These are phyloP conservation scores for Penicillium silybi DNA, from an alignment of 495 filamentous ascomycete species.

Conservation along the genomic window DNA sequence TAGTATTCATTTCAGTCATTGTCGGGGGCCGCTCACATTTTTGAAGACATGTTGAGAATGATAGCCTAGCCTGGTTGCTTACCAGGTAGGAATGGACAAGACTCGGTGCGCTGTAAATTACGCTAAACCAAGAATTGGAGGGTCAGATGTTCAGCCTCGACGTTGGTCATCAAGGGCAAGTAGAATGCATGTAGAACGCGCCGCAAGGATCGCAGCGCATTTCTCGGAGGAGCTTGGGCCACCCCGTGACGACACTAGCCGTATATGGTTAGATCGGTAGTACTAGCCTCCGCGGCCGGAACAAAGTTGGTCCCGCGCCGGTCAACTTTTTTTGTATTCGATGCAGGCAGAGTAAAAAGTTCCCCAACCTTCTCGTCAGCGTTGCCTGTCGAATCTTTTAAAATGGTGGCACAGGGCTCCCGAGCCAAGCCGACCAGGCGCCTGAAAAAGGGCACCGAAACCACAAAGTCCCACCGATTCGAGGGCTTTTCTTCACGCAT, in stretches of 20 bases:
- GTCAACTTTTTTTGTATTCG: constrained; percentile 46
- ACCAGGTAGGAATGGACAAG: neutral
- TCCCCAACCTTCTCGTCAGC: constrained; percentile 23
- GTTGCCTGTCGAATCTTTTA: constrained; percentile 26
- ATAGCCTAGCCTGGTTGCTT: neutral
- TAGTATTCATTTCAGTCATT: neutral
- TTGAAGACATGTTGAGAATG: constrained; percentile 45
- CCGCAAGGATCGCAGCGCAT: constrained; percentile 7
- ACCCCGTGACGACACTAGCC: constrained; percentile 30
- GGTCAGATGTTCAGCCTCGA: neutral
- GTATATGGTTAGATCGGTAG: neutral
- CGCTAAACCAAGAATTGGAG: neutral
- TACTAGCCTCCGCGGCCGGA: constrained; percentile 33
- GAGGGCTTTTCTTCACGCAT: constrained; percentile 92
- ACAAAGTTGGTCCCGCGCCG: constrained; percentile 33
- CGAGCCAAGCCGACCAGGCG: constrained; percentile 62
- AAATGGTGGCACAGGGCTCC: constrained; percentile 59
- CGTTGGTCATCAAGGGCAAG: neutral
- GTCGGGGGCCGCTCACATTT: constrained; percentile 54
- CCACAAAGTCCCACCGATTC: constrained; percentile 79
- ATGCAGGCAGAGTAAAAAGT: constrained; percentile 25
- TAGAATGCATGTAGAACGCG: neutral
- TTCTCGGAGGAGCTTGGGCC: constrained; percentile 37
- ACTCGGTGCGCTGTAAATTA: neutral
- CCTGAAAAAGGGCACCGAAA: constrained; percentile 59